Percentiles rank a stretch among this genome's conserved stretches.
phyloP scores from a whole-genome alignment of 140 eudicot genomes.

The Erigeron philadelphicus region DNA sequence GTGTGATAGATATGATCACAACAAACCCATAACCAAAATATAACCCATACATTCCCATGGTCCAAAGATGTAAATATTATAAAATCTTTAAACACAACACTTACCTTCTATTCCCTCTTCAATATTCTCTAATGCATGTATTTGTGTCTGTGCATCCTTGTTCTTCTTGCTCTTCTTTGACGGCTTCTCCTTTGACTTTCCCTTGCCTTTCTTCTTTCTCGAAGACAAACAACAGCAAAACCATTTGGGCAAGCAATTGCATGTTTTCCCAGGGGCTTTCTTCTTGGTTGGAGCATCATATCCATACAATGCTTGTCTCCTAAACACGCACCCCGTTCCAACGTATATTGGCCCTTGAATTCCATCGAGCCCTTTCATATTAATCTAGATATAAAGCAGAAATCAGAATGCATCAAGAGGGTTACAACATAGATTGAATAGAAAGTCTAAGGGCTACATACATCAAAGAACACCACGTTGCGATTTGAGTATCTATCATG shows the following conservation, averaged over 20 bases:
- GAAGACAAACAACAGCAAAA: conserved; percentile 61
- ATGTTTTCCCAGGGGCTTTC: conserved; percentile 84
- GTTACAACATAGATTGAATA: not conserved
- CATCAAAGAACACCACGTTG: conserved; percentile 94
- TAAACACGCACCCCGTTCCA: conserved; percentile 94
- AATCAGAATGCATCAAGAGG: not conserved
- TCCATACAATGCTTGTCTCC: conserved; percentile 96
- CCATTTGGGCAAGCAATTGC: conserved; percentile 97
- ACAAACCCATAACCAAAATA: not conserved
- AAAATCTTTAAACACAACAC: conserved; percentile 6
- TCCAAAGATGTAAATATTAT: not conserved
- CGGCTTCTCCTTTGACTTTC: conserved; percentile 47
- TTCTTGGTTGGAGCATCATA: conserved; percentile 85
- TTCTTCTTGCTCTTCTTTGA: conserved; percentile 53
- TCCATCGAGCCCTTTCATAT: conserved; percentile 98
- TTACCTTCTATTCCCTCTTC: conserved; percentile 98
- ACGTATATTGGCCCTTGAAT: conserved; percentile 98
- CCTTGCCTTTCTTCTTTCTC: conserved; percentile 62
- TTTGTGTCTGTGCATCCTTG: conserved; percentile 66
- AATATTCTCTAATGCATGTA: conserved; percentile 86
- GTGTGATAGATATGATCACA: not conserved
- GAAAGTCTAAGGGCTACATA: conserved; percentile 36
- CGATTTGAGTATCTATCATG: conserved; percentile 96
- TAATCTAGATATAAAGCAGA: conserved; percentile 46
- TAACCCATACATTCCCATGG: not conserved